phyloP scores from a whole-genome alignment of 148 eudicot species.

The Selenicereus undatus region DNA sequence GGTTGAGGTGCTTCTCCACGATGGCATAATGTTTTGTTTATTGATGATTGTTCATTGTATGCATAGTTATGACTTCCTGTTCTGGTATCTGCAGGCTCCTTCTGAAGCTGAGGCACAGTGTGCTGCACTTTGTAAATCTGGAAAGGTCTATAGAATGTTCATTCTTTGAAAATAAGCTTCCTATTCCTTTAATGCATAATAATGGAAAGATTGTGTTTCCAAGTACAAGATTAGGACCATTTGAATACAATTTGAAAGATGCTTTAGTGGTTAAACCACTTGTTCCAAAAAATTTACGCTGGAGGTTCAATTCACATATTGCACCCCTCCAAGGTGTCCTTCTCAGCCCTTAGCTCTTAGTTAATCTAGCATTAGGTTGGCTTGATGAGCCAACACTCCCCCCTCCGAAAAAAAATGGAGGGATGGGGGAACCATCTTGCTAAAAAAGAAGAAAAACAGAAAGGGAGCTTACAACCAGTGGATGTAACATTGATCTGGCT shows the following conservation, averaged over 20 bases:
- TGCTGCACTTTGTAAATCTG: conserved; percentile 92
- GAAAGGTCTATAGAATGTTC: conserved; percentile 49
- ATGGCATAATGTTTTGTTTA: background rate
- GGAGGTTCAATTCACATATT: background rate
- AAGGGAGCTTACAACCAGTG: background rate
- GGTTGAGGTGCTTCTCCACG: conserved; percentile 56
- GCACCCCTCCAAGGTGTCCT: too few species aligned
- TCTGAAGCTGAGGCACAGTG: conserved; percentile 99
- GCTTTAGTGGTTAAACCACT: background rate
- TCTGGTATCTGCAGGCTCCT: conserved; percentile 61
- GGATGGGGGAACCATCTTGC: background rate
- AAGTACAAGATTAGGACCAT: background rate
- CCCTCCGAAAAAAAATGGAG: too few species aligned
- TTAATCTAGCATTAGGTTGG: too few species aligned
- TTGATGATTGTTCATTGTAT: conserved; percentile 3
- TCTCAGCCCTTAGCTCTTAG: too few species aligned
- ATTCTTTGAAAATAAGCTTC: background rate
- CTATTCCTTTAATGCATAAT: background rate
- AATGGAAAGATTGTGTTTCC: background rate
- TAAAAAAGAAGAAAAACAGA: background rate
- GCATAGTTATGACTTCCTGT: conserved; percentile 14
- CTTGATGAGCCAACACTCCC: too few species aligned
- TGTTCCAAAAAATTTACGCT: background rate
- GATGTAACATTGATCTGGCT: background rate
- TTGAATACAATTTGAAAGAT: background rate